Evolutionary conservation across 108 stramenopile species (phyloP), one percentile per base, ranked within the genome.

Genomic region (Aurantiochytrium sp.): DNA sequence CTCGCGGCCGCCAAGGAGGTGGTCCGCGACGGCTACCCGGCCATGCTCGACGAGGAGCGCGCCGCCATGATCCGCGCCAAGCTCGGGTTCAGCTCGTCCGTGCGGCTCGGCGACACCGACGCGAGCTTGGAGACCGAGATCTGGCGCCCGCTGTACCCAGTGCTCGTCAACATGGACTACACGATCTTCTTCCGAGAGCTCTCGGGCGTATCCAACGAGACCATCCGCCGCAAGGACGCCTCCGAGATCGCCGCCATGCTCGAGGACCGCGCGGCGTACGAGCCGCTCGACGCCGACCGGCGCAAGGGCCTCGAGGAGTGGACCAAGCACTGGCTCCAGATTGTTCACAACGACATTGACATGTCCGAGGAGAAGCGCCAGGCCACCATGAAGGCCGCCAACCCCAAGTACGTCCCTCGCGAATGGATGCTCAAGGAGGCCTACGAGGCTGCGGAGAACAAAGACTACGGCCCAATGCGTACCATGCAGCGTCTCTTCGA

Each of bases 111-210:
- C 17, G 21, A 27, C 22, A 27, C 37, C 27, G 41, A 37, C 6
- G 39, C 4, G 54, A 6, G 21, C 12, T 27, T 37, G 31, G 52
- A 42, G 6, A n/a, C 4, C 24, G 12, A 39, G 42, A 4, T 87
- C 55, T 68, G 86, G 55, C 42, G 37, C 37, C 55, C 36, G 36
- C 54, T 88, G 5, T 89, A 85, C 55, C 54, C 53, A 4, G 37
- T 45, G 45, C 31, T 52, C 48, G 31, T 31, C 30, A 45, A 53
- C 24, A 36, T 87, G 6, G 91, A 92, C 85, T 92, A 55, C 86
- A 90, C 90, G 19, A 88, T 90, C 31, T 87, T 90, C 69, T 90
- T 68, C 8, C 89, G 90, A 4, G 85, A 90, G 55, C 37, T 91
- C n/a, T 30, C 48, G 52, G 32, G 86, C 54, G 65, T 22, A 4